These are phyloP conservation scores for Clathrus columnatus DNA, from an alignment of 768 basidiomycete species.

Conservation along the genomic window DNA sequence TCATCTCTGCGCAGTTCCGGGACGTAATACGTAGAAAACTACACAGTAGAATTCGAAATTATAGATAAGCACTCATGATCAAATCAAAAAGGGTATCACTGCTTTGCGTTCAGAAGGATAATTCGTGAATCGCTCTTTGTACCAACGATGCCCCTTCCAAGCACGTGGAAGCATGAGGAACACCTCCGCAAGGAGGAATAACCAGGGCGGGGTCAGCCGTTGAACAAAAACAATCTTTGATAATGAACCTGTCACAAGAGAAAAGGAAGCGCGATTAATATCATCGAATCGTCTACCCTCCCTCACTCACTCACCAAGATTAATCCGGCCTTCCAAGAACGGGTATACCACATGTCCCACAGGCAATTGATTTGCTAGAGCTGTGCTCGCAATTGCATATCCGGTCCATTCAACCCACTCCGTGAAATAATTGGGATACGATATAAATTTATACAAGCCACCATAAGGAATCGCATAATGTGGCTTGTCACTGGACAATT, in stretches of 20 bases:
- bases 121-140: constrained; percentile 62
- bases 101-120: constrained; percentile 73
- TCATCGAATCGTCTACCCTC: no score
- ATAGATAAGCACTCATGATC: constrained; percentile 10
- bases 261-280: background rate
- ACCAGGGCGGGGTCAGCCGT: constrained; percentile 57
- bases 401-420: constrained; percentile 96
- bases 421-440: constrained; percentile 89
- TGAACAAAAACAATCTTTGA: constrained; percentile 7
- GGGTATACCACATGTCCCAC: constrained; percentile 14
- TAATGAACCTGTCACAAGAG: background rate
- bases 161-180: constrained; percentile 76
- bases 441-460: constrained; percentile 64
- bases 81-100: constrained; percentile 74
- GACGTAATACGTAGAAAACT: no score
- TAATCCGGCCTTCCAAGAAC: constrained; percentile 10
- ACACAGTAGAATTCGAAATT: no score
- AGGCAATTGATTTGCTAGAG: constrained; percentile 34
- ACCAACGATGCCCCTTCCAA: constrained; percentile 80
- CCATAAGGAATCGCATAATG: constrained; percentile 79
- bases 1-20: background rate
- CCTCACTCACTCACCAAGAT: constrained; percentile 12
- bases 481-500: constrained; percentile 25
- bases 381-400: constrained; percentile 63
- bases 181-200: constrained; percentile 70